These are phyloP conservation scores for Geosmithia morbida DNA, from an alignment of 2,329 filamentous ascomycete genomes.

Conservation along the genomic window DNA sequence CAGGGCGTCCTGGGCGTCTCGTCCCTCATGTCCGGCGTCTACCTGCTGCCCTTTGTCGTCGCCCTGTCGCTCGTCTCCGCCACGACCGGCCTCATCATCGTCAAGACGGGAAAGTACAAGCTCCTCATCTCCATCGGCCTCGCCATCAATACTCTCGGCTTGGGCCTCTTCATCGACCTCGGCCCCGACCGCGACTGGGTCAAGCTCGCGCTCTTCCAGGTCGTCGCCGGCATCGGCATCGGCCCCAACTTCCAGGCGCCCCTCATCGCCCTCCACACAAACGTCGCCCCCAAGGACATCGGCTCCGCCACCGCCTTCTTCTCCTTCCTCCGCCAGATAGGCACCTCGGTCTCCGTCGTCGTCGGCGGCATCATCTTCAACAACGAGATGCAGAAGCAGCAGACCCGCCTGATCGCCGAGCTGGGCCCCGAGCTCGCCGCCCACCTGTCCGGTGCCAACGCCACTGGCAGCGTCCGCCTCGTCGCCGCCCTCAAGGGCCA, in stretches of 20 bases:
- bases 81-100: conserved; percentile 38
- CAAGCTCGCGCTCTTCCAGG: conserved; percentile 45
- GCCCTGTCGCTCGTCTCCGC: conserved; percentile 50
- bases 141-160: conserved; percentile 46
- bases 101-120: conserved; percentile 52
- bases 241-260: conserved; percentile 58
- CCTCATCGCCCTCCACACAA: conserved; percentile 52
- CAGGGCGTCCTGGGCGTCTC: conserved; percentile 57
- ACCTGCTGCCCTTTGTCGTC: conserved; percentile 56
- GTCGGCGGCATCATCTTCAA: conserved; percentile 69
- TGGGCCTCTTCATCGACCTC: conserved; percentile 49
- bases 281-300: conserved; percentile 46
- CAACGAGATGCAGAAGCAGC: conserved; percentile 51
- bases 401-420: conserved; percentile 27
- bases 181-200: conserved; percentile 37
- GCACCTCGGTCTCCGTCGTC: conserved; percentile 53
- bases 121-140: conserved; percentile 45
- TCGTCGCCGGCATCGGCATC: conserved; percentile 48
- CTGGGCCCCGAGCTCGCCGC: conserved; percentile 35
- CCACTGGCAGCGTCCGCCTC: conserved; percentile 44
- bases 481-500: conserved; percentile 34
- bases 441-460: conserved; percentile 41
- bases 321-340: conserved; percentile 53
- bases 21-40: conserved; percentile 60
- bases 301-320: conserved; percentile 56